Evolutionary conservation across 83 land plant species (phyloP), one percentile per base, ranked within the genome.

Genomic region (Larix sibirica): DNA sequence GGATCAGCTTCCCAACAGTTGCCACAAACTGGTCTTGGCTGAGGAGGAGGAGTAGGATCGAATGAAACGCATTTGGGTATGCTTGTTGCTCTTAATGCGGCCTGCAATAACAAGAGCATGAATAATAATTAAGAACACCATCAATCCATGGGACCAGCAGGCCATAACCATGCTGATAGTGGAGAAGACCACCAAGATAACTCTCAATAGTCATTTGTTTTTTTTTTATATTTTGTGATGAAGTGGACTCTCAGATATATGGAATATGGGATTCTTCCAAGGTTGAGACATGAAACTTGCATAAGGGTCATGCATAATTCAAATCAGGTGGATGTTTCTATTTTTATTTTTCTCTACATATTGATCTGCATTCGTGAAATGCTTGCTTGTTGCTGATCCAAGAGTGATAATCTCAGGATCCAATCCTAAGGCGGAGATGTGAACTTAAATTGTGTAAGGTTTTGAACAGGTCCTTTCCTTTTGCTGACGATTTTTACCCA

Each of bases 401-500:
- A n/a, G n/a, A n/a, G n/a, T n/a, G n/a, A n/a, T n/a, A n/a, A n/a
- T n/a, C n/a, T n/a, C n/a, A n/a, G n/a, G n/a, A n/a, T n/a, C n/a
- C n/a, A n/a, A n/a, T n/a, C n/a, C n/a, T n/a, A n/a, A n/a, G n/a
- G n/a, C n/a, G n/a, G n/a, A n/a, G n/a, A n/a, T n/a, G n/a, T n/a
- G n/a, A n/a, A n/a, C n/a, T n/a, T n/a, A n/a, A n/a, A n/a, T n/a
- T n/a, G n/a, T n/a, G n/a, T n/a, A n/a, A n/a, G n/a, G n/a, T n/a
- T n/a, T n/a, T n/a, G n/a, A n/a, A n/a, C n/a, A n/a, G n/a, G n/a
- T n/a, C n/a, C n/a, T n/a, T n/a, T n/a, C n/a, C n/a, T n/a, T n/a
- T n/a, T n/a, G n/a, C n/a, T n/a, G 54, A 73, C 77, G 77, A 38
- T 42, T 69, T 69, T 69, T 69, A 38, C 44, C 73, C 42, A 71